Base-by-base conservation (phyloP, 352 stramenopile genomes). In the Pythium rhizo-oryzae region DNA sequence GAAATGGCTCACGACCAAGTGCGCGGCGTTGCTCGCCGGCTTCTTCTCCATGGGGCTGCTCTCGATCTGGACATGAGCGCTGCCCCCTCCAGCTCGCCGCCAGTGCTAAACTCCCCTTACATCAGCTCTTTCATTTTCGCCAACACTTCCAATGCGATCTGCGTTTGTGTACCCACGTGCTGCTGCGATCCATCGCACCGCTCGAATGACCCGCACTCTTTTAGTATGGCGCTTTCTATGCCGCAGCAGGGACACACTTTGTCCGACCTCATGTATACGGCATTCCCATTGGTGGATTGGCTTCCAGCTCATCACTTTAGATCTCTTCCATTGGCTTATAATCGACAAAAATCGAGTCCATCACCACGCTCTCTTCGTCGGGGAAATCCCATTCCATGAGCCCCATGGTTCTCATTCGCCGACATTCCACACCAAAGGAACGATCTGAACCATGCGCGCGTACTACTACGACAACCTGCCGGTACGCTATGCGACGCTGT, bases 31-130 rank as follows among this genome's bases (percentile, higher is more conserved):
- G 21, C 62, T 92, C 23, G 57, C 65, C 1, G 82, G 85, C 23
- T 95, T 91, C 68, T 41, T 68, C 9, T 55, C 72, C 56, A 93
- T 95, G 84, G 77, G 78, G 15, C 43, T 84, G 52, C 76, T 95
- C 8, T 92, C 87, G 0, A 78, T 93, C 30, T 95, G 85, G 85
- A 82, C 83, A 8, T 94, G 50, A 54, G 51, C 9, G 24, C 2
- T 16, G 30, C 24, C 13, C 51, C 15, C 51, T n/a, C 15, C n/a
- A 8, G 18, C 41, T 47, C 13, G 41, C 18, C 15, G 15, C 18
- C 41, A 19, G 41, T 47, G 13, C 41, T n/a, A 8, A n/a, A 2
- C 15, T 47, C 41, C 7, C 41, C 8, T 41, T 16, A 11, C 35
- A 16, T 41, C 13, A 41, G 35, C 8, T 41, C 2, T 41, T 16